phyloP scores from a whole-genome alignment of 768 basidiomycete species.

The Daedaleopsis nitida region DNA sequence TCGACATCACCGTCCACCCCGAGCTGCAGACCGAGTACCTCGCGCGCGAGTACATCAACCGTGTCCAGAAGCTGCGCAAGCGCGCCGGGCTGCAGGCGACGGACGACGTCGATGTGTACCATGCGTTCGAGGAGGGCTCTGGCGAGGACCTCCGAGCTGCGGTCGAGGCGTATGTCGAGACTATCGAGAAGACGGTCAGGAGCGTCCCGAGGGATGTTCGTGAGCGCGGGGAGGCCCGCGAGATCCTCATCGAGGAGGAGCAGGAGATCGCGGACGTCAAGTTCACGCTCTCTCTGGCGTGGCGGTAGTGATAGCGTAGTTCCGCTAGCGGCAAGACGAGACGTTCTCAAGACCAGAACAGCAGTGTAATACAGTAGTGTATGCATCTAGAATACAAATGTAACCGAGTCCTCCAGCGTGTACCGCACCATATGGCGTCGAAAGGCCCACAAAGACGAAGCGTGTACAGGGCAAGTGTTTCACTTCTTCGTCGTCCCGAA shows the following conservation, averaged over 20 bases:
- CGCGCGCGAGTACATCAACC: slow-evolving; percentile 86
- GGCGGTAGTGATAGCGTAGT: slow-evolving; percentile 36
- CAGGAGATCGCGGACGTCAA: slow-evolving; percentile 83
- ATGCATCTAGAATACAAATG: slow-evolving; percentile 32
- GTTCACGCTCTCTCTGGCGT: slow-evolving; percentile 71
- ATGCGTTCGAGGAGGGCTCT: slow-evolving; percentile 70
- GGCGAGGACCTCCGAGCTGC: slow-evolving; percentile 67
- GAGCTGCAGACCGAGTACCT: slow-evolving; percentile 89
- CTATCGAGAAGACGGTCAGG: slow-evolving; percentile 75
- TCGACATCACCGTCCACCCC: slow-evolving; percentile 86
- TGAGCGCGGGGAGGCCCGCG: slow-evolving; percentile 48
- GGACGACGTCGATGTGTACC: slow-evolving; percentile 90
- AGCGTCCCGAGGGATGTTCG: slow-evolving; percentile 64
- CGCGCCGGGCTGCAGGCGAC: slow-evolving; percentile 94
- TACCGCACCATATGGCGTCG: slow-evolving; percentile 1
- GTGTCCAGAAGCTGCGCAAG: slow-evolving; percentile 94
- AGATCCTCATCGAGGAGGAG: slow-evolving; percentile 79
- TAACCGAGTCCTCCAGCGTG: slow-evolving; percentile 23
- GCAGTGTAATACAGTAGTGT: slow-evolving; percentile 34
- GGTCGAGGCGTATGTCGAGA: slow-evolving; percentile 63
- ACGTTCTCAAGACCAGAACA: slow-evolving; percentile 10
- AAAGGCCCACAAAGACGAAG: too few relatives aligned
- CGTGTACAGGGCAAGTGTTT: slow-evolving; percentile 14
- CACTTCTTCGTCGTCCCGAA: slow-evolving; percentile 88
- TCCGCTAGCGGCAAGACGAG: background rate